Evolutionary conservation across 2,329 filamentous ascomycete genomes (phyloP).

Genomic region (Orbilia quercus): DNA sequence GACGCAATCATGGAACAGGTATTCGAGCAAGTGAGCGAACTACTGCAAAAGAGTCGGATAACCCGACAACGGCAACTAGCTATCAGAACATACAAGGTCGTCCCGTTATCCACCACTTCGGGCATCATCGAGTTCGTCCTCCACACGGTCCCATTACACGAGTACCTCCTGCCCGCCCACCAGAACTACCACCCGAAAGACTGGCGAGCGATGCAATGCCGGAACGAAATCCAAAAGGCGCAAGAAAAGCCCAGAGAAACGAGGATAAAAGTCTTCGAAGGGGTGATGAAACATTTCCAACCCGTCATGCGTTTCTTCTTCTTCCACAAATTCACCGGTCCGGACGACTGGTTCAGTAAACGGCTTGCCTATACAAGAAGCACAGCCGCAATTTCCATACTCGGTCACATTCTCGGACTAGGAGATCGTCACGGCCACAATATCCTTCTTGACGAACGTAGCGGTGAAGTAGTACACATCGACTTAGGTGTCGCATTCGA

Average conservation of each 20-base stretch:
- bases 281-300: constrained; percentile 82
- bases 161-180: constrained; percentile 91
- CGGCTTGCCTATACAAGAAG: constrained; percentile 91
- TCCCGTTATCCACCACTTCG: constrained; percentile 83
- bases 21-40: constrained; percentile 91
- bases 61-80: constrained; percentile 89
- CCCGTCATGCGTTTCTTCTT: constrained; percentile 98
- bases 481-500: constrained; percentile 98
- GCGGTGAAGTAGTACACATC: constrained; percentile 94
- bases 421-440: constrained; percentile 97
- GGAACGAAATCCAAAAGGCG: constrained; percentile 80
- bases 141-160: constrained; percentile 89
- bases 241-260: constrained; percentile 76
- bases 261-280: constrained; percentile 79
- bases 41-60: constrained; percentile 84
- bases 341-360: constrained; percentile 93
- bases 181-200: constrained; percentile 86
- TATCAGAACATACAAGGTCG: constrained; percentile 95
- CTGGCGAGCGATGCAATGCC: constrained; percentile 78
- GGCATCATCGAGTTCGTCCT: constrained; percentile 98
- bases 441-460: constrained; percentile 88
- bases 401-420: constrained; percentile 90
- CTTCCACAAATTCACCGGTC: constrained; percentile 91
- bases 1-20: constrained; percentile 99
- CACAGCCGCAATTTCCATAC: constrained; percentile 93